These are phyloP conservation scores for Iris pallida DNA, from an alignment of 116 monocot species.

Conservation along the genomic window DNA sequence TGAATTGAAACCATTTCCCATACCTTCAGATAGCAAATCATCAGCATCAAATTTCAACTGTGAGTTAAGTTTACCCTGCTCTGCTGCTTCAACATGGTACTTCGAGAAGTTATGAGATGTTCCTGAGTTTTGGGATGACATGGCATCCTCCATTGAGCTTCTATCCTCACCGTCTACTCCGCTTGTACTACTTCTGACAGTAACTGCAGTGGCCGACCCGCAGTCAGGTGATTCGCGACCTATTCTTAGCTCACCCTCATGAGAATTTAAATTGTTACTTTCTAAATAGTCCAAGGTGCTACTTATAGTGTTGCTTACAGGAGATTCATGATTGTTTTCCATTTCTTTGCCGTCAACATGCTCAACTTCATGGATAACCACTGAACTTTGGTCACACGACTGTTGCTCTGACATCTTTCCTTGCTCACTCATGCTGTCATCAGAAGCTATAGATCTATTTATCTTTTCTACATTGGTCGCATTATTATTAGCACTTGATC, in stretches of 20 bases:
- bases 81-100: background rate
- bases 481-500: conserved; percentile 12
- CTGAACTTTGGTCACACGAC: conserved; percentile 12
- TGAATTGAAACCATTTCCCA: conserved; percentile 8
- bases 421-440: background rate
- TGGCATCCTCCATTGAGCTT: conserved; percentile 27
- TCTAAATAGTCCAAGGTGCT: conserved; percentile 10
- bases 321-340: conserved; percentile 14
- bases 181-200: conserved; percentile 3
- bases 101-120: conserved; percentile 7
- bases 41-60: conserved; percentile 15
- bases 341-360: conserved; percentile 21
- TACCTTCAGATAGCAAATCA: conserved; percentile 3
- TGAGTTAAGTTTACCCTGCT: background rate
- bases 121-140: conserved; percentile 53
- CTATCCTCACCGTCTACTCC: conserved; percentile 24
- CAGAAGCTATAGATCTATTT: conserved; percentile 2
- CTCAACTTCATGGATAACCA: conserved; percentile 12
- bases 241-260: conserved; percentile 15
- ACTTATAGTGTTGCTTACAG: conserved; percentile 13
- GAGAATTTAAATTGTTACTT: conserved; percentile 11
- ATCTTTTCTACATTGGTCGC: conserved; percentile 17
- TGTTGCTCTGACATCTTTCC: conserved; percentile 21
- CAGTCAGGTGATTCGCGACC: conserved; percentile 35
- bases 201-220: conserved; percentile 11